Base-by-base conservation (phyloP, 306 rosid genomes). In the Gastrolobium villosum region DNA sequence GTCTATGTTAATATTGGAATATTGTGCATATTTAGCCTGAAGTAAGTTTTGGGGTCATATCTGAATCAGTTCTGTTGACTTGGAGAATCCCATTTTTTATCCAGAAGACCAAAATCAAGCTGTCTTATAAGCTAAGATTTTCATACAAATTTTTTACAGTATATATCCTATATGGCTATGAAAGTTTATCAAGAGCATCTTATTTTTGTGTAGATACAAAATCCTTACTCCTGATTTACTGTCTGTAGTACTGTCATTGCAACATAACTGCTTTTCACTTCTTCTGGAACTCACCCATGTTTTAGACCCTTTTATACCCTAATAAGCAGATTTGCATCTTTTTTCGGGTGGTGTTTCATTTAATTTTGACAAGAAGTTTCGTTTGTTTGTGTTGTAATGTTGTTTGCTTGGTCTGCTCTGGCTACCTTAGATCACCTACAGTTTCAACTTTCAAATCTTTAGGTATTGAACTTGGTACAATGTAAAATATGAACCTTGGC, bases 401-500 rank as follows among this genome's bases (percentile, higher is more conserved):
- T 75, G 70, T 65, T 41, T 72, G 9, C 7, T 36, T 76, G 37
- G 43, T 56, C 45, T 49, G 31, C 13, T 49, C 66, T 53, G 32
- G 36, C 30, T 36, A 61, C 46, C 11, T 20, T 41, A 10, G 63
- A 66, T 60, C 10, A 34, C 71, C 78, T n/a, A 63, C 62, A 5
- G 34, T 36, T 26, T 26, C 3, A n/a, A 52, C 55, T 32, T 60
- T 60, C 13, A 14, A 10, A 67, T 70, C 14, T 30, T 56, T 14
- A 14, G 28, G 4, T 56, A 60, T 52, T 28, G 49, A 77, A 2
- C 20, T 56, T 7, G 37, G 35, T 56, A 11, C 54, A 37, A 26
- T 9, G 37, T 26, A 28, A 65, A 45, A 65, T 37, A 50, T 40
- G 54, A 41, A 40, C 67, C 30, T 34, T 80, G 26, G 69, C 70